Evolutionary conservation across 805 yeast species (phyloP).

Genomic region (Helenozyma baotianmanensis): DNA sequence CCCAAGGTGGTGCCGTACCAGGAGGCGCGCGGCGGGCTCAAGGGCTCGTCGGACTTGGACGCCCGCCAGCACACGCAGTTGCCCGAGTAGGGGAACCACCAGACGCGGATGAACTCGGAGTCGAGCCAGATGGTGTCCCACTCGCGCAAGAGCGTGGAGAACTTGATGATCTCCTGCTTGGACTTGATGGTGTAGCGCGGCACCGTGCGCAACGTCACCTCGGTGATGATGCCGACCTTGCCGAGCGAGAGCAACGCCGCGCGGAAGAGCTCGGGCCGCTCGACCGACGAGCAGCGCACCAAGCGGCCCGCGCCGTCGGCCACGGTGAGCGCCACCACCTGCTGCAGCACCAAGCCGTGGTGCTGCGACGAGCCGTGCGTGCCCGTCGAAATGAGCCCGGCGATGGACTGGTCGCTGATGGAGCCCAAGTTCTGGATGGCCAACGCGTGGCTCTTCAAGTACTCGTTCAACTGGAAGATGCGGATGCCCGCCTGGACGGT

Average conservation of each 20-base stretch:
- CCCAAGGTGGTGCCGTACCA: conserved; percentile 87
- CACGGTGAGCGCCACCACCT: conserved; percentile 71
- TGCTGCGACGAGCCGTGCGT: conserved; percentile 94
- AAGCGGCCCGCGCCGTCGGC: conserved; percentile 74
- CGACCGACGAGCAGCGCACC: conserved; percentile 59
- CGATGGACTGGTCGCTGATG: conserved; percentile 87
- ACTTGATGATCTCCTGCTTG: conserved; percentile 73
- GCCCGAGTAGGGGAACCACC: conserved; percentile 96
- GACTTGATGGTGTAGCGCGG: conserved; percentile 81
- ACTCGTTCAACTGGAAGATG: conserved; percentile 66
- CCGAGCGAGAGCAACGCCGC: conserved; percentile 88
- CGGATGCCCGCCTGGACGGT: conserved; percentile 94
- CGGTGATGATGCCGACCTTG: conserved; percentile 82
- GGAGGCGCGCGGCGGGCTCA: conserved; percentile 60
- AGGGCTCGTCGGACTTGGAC: conserved; percentile 60
- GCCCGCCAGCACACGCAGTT: conserved; percentile 92
- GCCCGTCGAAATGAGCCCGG: conserved; percentile 95
- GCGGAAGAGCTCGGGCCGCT: conserved; percentile 61
- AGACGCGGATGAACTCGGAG: conserved; percentile 84
- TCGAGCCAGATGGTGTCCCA: conserved; percentile 85
- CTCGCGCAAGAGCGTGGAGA: conserved; percentile 62
- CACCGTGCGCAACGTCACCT: conserved; percentile 78
- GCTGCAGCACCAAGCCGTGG: conserved; percentile 88
- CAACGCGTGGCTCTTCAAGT: conserved; percentile 56
- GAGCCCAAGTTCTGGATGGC: conserved; percentile 93